These are phyloP conservation scores for Pseudogymnoascus sp. DNA, from an alignment of 2,329 filamentous ascomycete genomes.

Conservation along the genomic window DNA sequence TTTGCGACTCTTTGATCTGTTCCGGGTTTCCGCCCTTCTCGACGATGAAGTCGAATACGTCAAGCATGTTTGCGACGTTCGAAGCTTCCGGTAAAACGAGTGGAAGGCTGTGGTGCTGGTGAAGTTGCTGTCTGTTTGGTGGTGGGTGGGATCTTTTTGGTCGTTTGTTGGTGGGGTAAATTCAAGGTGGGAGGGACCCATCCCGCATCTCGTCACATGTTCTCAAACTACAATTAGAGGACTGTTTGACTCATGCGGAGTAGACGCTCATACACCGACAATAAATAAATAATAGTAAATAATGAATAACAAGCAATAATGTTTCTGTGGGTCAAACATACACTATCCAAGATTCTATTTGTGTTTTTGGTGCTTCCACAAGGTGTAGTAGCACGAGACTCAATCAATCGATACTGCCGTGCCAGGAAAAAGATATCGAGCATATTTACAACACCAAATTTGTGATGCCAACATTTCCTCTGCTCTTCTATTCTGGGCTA, in stretches of 20 bases:
- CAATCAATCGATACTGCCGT: neutral
- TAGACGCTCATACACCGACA: neutral
- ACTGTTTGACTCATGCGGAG: neutral
- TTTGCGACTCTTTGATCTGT: conserved; percentile 85
- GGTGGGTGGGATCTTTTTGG: conserved; percentile 2
- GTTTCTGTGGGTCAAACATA: neutral
- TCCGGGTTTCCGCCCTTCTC: conserved; percentile 89
- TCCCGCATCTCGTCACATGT: conserved; percentile 3
- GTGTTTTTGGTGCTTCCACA: neutral
- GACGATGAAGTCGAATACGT: conserved; percentile 69
- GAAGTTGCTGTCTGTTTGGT: neutral
- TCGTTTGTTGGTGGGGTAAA: conserved; percentile 9
- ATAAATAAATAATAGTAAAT: neutral
- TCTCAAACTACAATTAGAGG: neutral
- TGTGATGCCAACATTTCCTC: neutral
- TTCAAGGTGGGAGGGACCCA: conserved; percentile 7
- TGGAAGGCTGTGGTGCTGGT: neutral
- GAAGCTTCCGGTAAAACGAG: neutral
- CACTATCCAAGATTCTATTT: neutral
- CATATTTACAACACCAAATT: neutral
- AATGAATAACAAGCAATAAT: neutral
- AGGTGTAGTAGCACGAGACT: neutral
- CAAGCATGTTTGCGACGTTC: conserved; percentile 49
- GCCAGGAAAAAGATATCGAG: neutral
- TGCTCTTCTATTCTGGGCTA: neutral